Evolutionary conservation across 495 filamentous ascomycete species (phyloP).

Genomic region (Xylaria venustula): DNA sequence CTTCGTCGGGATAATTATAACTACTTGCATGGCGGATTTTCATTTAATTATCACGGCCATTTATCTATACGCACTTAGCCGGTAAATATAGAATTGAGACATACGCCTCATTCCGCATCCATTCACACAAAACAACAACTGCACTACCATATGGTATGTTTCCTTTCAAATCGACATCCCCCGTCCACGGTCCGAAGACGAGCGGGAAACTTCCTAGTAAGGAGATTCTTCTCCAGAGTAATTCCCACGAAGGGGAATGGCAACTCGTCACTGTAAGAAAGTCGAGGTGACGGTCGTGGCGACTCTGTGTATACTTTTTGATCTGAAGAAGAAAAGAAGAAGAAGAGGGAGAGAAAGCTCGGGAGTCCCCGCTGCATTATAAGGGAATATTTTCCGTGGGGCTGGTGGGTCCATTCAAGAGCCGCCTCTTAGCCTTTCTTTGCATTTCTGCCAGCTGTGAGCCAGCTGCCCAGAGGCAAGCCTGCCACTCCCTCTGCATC

Average conservation of each 20-base stretch:
- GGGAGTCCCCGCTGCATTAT: neutral
- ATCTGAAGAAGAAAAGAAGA: constrained; percentile 44
- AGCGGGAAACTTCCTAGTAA: constrained; percentile 53
- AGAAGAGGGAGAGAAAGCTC: constrained; percentile 15
- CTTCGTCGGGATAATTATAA: too few relatives aligned
- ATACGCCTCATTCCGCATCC: neutral
- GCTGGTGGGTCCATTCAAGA: neutral
- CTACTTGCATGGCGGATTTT: too few relatives aligned
- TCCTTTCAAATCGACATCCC: constrained; percentile 48
- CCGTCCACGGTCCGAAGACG: constrained; percentile 37
- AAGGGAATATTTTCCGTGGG: constrained; percentile 4
- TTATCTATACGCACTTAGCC: too few relatives aligned
- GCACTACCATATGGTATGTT: constrained; percentile 18
- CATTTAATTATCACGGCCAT: too few relatives aligned
- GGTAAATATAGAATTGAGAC: too few relatives aligned
- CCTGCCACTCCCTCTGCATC: too few relatives aligned
- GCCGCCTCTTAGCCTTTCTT: neutral
- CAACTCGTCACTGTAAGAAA: constrained; percentile 49
- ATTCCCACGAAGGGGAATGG: constrained; percentile 43
- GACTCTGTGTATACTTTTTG: constrained; percentile 53
- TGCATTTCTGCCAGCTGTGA: neutral
- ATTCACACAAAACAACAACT: neutral
- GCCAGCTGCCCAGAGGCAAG: neutral
- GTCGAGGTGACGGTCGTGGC: constrained; percentile 52
- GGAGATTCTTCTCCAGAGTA: constrained; percentile 49